Percentiles rank a stretch among this genome's conserved stretches.
These are phyloP conservation scores for Apophysomyces ossiformis DNA, from an alignment of 371 early-diverging fungal species.

Conservation along the genomic window DNA sequence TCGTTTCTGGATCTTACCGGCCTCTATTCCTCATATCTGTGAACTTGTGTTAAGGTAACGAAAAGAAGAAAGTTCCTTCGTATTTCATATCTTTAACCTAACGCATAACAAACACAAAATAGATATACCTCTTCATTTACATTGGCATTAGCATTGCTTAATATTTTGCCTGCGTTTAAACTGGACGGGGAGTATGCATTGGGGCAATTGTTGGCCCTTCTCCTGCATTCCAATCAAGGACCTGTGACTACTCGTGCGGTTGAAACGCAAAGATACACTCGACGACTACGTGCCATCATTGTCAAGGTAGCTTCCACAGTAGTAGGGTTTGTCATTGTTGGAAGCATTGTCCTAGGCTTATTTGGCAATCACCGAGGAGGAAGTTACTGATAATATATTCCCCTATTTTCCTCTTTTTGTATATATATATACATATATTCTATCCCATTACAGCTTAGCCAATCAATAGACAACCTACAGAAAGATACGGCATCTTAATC, in stretches of 20 bases:
- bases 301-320: slow-evolving; percentile 37
- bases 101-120: slow-evolving; percentile 1
- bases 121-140: slow-evolving; percentile 81
- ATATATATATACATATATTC: slow-evolving; percentile 7
- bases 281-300: slow-evolving; percentile 24
- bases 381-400: background rate
- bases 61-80: background rate
- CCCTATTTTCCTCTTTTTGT: background rate
- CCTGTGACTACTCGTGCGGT: slow-evolving; percentile 27
- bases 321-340: slow-evolving; percentile 51
- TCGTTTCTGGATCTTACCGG: slow-evolving; percentile 60
- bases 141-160: slow-evolving; percentile 74
- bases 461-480: background rate
- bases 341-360: slow-evolving; percentile 46
- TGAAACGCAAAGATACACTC: slow-evolving; percentile 25
- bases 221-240: slow-evolving; percentile 22
- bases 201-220: slow-evolving; percentile 36
- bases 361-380: slow-evolving; percentile 5
- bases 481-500: slow-evolving; percentile 11
- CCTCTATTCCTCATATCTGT: slow-evolving; percentile 59
- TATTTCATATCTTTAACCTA: no score
- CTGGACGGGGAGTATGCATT: slow-evolving; percentile 80
- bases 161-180: slow-evolving; percentile 78
- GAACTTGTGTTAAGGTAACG: slow-evolving; percentile 62
- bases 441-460: slow-evolving; percentile 9